Evolutionary conservation across 2,329 filamentous ascomycete genomes (phyloP), one percentile per base, ranked within the genome.

Genomic region (Passalora sequoiae): DNA sequence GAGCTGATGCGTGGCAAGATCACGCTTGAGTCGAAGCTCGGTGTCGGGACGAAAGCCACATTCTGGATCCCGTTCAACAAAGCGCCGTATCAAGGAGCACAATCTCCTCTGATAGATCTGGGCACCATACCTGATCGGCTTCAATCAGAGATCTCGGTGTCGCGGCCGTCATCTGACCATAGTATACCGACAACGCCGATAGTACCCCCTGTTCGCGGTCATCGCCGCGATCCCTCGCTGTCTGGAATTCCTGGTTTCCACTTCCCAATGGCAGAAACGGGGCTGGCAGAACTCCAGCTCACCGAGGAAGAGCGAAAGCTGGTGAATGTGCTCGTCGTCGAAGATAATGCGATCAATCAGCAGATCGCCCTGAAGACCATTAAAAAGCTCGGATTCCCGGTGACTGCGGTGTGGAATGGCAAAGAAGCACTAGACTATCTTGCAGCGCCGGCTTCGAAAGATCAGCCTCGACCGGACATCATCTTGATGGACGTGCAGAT

Each of bases 1-100:
- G 83, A 89, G 46, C 66, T 91, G 19, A 91, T 92, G 86, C 78
- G 78, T 46, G 86, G 86, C 5, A 68, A 75, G n/a, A 89, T 92
- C 49, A 73, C 71, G 0, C 68, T 91, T 0, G 75, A 86, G 39
- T 88, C 84, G 0, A 76, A 72, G 2, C 63, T 83, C 1, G 83
- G 81, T 2, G 68, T 70, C 7, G 86, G 86, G 3, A 91, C 85
- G 1, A 84, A 73, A n/a, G 84, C 82, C 3, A 82, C 76, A 0
- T 89, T 89, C 61, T 83, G 76, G 73, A 83, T 91, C 35, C 83
- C 84, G 0, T 89, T 91, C 68, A 81, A 78, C 57, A 88, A 85
- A 50, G 77, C 81, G 2, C 78, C 80, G 33, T 76, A 69, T 62
- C 67, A 69, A 33, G 40, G 43, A 36, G 66, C 66, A 6, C 65